Evolutionary conservation across 177 flowering plant genomes (phyloP).

Genomic region (Vitis hybrid): DNA sequence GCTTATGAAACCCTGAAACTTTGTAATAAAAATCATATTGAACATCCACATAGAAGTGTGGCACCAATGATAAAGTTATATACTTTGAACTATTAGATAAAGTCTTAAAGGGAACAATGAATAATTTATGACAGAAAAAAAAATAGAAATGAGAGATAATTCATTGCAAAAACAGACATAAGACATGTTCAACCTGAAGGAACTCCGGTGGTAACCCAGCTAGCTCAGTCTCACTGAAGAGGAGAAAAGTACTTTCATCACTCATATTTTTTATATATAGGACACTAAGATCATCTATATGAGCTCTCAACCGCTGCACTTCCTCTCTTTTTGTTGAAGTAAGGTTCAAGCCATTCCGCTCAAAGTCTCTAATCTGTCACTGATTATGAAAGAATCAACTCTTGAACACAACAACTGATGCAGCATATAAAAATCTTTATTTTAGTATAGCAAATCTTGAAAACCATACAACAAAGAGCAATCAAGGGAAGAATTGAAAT

Average conservation of each 20-base stretch:
- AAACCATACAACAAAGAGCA: neutral
- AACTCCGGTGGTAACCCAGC: constrained; percentile 79
- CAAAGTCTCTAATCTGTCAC: constrained; percentile 94
- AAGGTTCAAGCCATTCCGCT: constrained; percentile 86
- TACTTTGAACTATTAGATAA: too few species aligned
- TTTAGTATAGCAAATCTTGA: neutral
- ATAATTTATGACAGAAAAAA: neutral
- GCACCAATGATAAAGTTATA: too few species aligned
- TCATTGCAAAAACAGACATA: too few species aligned
- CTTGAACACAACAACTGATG: constrained; percentile 9
- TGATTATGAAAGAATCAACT: constrained; percentile 42
- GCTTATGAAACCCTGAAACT: too few species aligned
- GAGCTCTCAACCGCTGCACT: constrained; percentile 59
- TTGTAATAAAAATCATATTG: too few species aligned
- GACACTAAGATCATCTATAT: constrained; percentile 75
- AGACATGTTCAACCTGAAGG: constrained; percentile 51
- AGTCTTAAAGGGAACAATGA: too few species aligned
- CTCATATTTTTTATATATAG: constrained; percentile 69
- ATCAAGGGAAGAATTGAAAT: neutral
- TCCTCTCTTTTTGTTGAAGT: constrained; percentile 77
- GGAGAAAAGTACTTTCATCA: constrained; percentile 61
- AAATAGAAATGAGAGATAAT: neutral
- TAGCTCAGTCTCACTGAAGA: constrained; percentile 69
- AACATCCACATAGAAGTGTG: too few species aligned
- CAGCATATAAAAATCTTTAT: neutral